Evolutionary conservation across 305 asterid species (phyloP).

Genomic region (Fraxinus velutina): DNA sequence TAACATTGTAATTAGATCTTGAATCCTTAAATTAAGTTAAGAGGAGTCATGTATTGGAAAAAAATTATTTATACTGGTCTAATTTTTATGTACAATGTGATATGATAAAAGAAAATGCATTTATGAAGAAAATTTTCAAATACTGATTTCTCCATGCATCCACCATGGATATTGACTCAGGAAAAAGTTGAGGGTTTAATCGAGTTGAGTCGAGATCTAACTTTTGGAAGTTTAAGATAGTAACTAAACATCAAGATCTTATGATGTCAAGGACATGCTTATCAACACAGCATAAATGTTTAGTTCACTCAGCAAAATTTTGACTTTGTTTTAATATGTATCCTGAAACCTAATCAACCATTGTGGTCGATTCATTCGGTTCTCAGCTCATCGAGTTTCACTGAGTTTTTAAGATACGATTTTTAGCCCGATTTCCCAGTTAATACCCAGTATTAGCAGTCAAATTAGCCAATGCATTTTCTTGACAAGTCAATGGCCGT

Average conservation of each 20-base stretch:
- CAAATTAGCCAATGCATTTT: neutral
- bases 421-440: too few relatives aligned
- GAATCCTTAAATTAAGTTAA: neutral
- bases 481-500: slow-evolving; percentile 20
- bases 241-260: too few relatives aligned
- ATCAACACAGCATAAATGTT: too few relatives aligned
- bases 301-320: too few relatives aligned
- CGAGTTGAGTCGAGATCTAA: neutral
- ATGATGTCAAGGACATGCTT: neutral
- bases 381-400: neutral
- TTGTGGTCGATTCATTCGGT: neutral
- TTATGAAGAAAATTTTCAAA: too few relatives aligned
- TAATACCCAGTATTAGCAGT: neutral
- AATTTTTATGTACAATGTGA: neutral
- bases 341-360: neutral
- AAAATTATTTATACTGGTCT: neutral
- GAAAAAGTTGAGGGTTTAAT: neutral
- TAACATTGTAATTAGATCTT: neutral
- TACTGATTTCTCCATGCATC: neutral
- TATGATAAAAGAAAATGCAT: neutral
- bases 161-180: neutral
- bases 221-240: neutral
- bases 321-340: neutral
- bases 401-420: neutral
- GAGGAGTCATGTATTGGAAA: neutral